Base-by-base conservation (phyloP, 2,329 filamentous ascomycete species). In the Paracorniculantispora psalliotae region DNA sequence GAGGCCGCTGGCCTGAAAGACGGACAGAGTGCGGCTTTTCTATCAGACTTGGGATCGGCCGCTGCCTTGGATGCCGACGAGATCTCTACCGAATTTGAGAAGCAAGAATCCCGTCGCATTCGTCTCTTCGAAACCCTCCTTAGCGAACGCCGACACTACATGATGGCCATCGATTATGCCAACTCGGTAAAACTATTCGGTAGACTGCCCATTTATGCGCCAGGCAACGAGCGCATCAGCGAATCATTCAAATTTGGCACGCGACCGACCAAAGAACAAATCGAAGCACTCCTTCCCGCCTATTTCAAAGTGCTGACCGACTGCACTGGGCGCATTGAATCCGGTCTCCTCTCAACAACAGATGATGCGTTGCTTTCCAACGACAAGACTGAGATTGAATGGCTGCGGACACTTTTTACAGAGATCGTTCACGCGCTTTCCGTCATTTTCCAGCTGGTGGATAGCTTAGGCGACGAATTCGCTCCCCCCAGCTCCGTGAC, bases 381-480 rank as follows among this genome's bases (percentile, higher is more conserved):
- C 1, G 84, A 85, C 25, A 80, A 82, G 37, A 64, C 83, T 12
- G 79, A 82, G 61, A 51, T 80, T 7, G 77, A 82, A 54, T 93
- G 88, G 85, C 73, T 81, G 25, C 79, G 80, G 57, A 85, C 81
- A 5, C 75, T 86, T 26, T 75, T 92, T 23, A 84, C 85, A 15
- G 91, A 96, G 71, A 81, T 88, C 46, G 78, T 89, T 41, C 89
- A 94, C 68, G 81, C 87, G 43, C 78, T 94, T 72, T 87, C 91
- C 51, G 78, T 92, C 17, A 75, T 91, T 25, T 90, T 92, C 65
- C 81, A 91, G 64, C 78, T 89, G n/a, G 73, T 91, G 35, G 86
- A 89, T 63, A 74, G 82, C 49, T 79, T 81, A 53, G 71, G 77
- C 39, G 74, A 75, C 19, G 72, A 78, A 49, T 82, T 90, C 65